phyloP scores from a whole-genome alignment of 1,139 yeast species.

The Geotrichum siamense region DNA sequence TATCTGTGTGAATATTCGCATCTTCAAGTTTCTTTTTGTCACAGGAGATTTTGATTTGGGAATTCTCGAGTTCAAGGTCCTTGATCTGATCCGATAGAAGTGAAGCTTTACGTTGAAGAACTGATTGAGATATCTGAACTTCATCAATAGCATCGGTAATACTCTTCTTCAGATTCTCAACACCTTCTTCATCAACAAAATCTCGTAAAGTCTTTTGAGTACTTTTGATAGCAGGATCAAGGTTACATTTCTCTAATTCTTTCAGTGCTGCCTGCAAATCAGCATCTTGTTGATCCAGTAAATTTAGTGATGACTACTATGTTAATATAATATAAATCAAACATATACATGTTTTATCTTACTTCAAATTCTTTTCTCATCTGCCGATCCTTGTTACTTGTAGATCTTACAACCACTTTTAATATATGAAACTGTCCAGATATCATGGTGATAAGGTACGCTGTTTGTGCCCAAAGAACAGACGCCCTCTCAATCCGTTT shows the following conservation, averaged over 20 bases:
- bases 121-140: slow-evolving; percentile 27
- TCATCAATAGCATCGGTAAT: slow-evolving; percentile 31
- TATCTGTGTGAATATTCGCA: slow-evolving; percentile 27
- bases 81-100: slow-evolving; percentile 19
- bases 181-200: slow-evolving; percentile 41
- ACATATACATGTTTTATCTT: slow-evolving; percentile 16
- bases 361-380: slow-evolving; percentile 22
- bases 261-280: slow-evolving; percentile 32
- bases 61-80: slow-evolving; percentile 21
- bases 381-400: slow-evolving; percentile 19
- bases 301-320: slow-evolving; percentile 21
- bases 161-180: slow-evolving; percentile 31
- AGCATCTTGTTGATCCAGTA: slow-evolving; percentile 27
- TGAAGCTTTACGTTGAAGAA: slow-evolving; percentile 21
- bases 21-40: slow-evolving; percentile 20
- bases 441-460: slow-evolving; percentile 30
- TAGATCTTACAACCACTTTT: slow-evolving; percentile 20
- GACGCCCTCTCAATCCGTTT: slow-evolving; percentile 31
- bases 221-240: slow-evolving; percentile 28
- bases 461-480: slow-evolving; percentile 33
- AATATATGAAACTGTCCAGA: slow-evolving; percentile 30
- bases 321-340: slow-evolving; percentile 19
- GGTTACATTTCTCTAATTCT: slow-evolving; percentile 30
- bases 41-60: slow-evolving; percentile 16
- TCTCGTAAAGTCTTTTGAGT: slow-evolving; percentile 34